These are phyloP conservation scores for Mortierella alpina DNA, from an alignment of 192 early-diverging fungal species.

Conservation along the genomic window DNA sequence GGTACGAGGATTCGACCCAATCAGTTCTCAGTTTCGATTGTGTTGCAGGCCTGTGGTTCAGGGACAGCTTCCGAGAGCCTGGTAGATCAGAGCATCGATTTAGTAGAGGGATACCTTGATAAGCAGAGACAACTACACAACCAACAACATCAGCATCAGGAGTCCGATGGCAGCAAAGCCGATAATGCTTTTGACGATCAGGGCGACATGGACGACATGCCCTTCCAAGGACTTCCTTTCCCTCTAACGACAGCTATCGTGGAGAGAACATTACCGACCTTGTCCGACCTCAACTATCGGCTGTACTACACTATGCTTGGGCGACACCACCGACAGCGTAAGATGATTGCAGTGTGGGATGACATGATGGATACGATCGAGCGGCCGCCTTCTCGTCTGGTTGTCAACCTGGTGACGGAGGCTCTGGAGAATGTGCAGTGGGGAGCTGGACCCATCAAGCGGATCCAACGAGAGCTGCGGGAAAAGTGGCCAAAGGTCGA, in stretches of 20 bases:
- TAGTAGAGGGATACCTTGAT: slow-evolving; percentile 7
- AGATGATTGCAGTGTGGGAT: slow-evolving; percentile 44
- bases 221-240: too few relatives aligned
- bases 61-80: background rate
- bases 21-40: slow-evolving; percentile 36
- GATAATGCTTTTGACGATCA: background rate
- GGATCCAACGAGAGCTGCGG: slow-evolving; percentile 17
- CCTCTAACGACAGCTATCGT: too few relatives aligned
- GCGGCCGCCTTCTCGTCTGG: slow-evolving; percentile 11
- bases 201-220: background rate
- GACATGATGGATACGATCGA: slow-evolving; percentile 32
- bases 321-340: slow-evolving; percentile 38
- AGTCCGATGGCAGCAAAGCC: background rate
- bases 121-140: background rate
- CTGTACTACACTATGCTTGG: slow-evolving; percentile 39
- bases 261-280: background rate
- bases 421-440: slow-evolving; percentile 49
- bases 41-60: slow-evolving; percentile 35
- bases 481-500: slow-evolving; percentile 25
- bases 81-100: slow-evolving; percentile 20
- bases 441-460: slow-evolving; percentile 34
- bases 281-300: slow-evolving; percentile 33
- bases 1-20: slow-evolving; percentile 23
- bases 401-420: slow-evolving; percentile 26
- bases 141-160: background rate